phyloP scores from a whole-genome alignment of 179 eudicot genomes.

The Pouteria campechiana region DNA sequence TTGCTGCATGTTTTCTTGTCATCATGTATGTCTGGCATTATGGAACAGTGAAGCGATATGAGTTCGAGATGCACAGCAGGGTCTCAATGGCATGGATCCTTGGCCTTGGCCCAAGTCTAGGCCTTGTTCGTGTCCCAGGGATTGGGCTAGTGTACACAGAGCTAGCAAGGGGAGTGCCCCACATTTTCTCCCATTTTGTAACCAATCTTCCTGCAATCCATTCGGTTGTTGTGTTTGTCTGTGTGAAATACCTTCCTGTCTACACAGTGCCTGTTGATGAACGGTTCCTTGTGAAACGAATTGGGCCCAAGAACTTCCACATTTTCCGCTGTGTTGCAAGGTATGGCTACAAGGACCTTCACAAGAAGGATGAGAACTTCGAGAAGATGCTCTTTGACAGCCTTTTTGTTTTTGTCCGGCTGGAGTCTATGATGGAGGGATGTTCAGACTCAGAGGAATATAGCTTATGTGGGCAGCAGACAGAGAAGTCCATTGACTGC shows the following conservation, averaged over 20 bases:
- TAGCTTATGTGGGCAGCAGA: slow-evolving; percentile 72
- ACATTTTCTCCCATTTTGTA: slow-evolving; percentile 85
- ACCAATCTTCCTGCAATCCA: slow-evolving; percentile 95
- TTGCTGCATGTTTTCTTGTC: slow-evolving; percentile 66
- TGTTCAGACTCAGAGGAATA: slow-evolving; percentile 88
- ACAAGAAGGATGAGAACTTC: slow-evolving; percentile 81
- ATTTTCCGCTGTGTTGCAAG: slow-evolving; percentile 97
- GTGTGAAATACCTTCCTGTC: slow-evolving; percentile 95
- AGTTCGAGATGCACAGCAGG: slow-evolving; percentile 90
- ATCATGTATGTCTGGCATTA: slow-evolving; percentile 96
- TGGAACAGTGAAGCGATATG: slow-evolving; percentile 76
- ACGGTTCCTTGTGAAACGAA: slow-evolving; percentile 79
- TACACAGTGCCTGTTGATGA: slow-evolving; percentile 92
- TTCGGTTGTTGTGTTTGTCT: slow-evolving; percentile 77
- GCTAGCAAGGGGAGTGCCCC: slow-evolving; percentile 96
- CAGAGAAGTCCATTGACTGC: slow-evolving; percentile 32
- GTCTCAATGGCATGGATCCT: slow-evolving; percentile 96
- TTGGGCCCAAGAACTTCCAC: slow-evolving; percentile 91
- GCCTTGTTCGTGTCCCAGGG: slow-evolving; percentile 92
- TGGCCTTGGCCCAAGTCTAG: slow-evolving; percentile 90
- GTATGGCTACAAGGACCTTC: slow-evolving; percentile 92
- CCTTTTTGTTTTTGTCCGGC: slow-evolving; percentile 70
- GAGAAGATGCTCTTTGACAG: slow-evolving; percentile 80
- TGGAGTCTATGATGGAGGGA: slow-evolving; percentile 96
- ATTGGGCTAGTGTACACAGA: slow-evolving; percentile 96